phyloP scores from a whole-genome alignment of 2,329 filamentous ascomycete species.

The Mollisiaceae sp. region DNA sequence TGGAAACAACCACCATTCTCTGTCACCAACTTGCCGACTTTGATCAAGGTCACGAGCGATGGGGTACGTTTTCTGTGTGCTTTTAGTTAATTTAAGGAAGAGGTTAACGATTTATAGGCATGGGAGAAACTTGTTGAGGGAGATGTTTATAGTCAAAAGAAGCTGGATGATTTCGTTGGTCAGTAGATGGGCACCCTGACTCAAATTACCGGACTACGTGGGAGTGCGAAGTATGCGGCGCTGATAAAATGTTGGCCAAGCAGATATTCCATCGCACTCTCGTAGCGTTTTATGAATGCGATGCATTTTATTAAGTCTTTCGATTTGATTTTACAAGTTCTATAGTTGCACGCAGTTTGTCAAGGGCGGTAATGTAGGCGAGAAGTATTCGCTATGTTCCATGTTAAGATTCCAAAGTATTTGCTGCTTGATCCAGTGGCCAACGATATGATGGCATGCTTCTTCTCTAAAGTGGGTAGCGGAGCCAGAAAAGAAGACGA shows the following conservation, averaged over 20 bases:
- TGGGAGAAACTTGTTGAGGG: slow-evolving; percentile 37
- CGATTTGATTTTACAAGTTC: neutral
- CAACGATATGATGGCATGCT: no score
- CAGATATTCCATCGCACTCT: neutral
- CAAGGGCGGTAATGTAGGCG: no score
- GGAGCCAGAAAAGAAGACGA: no score
- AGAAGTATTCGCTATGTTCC: no score
- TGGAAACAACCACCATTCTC: slow-evolving; percentile 37
- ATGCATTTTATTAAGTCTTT: neutral
- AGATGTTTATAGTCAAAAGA: slow-evolving; percentile 36
- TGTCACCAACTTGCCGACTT: slow-evolving; percentile 36
- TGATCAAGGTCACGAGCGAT: slow-evolving; percentile 36
- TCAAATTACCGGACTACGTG: neutral
- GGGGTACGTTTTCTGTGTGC: slow-evolving; percentile 27
- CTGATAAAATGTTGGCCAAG: neutral
- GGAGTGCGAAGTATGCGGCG: neutral
- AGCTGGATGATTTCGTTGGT: slow-evolving; percentile 36
- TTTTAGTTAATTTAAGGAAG: neutral
- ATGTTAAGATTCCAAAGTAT: no score
- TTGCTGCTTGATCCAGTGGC: no score
- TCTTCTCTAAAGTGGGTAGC: no score
- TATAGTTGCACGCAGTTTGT: no score
- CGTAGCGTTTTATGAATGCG: neutral
- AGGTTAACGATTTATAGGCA: slow-evolving; percentile 25
- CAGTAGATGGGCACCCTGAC: neutral